Evolutionary conservation across 202 grass and related monocot genomes (phyloP).

Genomic region (Schoenoplectus tabernaemontani): DNA sequence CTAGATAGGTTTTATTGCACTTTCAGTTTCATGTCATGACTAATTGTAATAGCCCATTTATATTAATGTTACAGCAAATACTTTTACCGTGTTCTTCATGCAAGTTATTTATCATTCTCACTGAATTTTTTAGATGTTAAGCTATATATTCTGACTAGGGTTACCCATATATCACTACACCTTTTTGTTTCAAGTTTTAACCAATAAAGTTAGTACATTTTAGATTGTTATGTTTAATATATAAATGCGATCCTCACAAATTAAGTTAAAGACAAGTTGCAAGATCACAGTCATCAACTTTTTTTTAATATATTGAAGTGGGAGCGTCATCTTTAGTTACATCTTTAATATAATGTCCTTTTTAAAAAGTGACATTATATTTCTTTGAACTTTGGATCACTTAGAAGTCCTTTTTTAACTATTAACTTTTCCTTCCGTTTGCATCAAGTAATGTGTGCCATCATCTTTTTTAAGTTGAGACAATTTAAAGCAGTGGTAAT

Average conservation of each 20-base stretch:
- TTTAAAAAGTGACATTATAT: background rate
- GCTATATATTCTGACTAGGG: no score
- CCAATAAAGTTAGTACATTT: background rate
- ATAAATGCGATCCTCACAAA: background rate
- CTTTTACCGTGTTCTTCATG: background rate
- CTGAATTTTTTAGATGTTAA: background rate
- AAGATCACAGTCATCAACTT: background rate
- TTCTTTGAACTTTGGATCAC: slow-evolving; percentile 4
- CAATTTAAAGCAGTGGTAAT: background rate
- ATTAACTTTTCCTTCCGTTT: background rate
- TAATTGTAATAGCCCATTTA: no score
- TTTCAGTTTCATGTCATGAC: background rate
- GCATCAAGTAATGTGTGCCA: background rate
- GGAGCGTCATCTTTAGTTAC: background rate
- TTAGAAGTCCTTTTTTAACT: slow-evolving; percentile 2
- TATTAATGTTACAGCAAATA: background rate
- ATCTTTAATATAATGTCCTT: background rate
- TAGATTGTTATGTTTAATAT: no score
- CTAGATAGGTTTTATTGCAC: background rate
- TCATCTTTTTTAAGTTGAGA: background rate
- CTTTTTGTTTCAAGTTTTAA: no score
- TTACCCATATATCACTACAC: no score
- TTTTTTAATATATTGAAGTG: background rate
- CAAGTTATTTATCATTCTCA: background rate
- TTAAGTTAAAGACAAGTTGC: background rate